A percentile compares a stretch with the other conserved stretches of the same genome.
phyloP scores from a whole-genome alignment of 2,329 filamentous ascomycete genomes.

The Blumeriella jaapii region DNA sequence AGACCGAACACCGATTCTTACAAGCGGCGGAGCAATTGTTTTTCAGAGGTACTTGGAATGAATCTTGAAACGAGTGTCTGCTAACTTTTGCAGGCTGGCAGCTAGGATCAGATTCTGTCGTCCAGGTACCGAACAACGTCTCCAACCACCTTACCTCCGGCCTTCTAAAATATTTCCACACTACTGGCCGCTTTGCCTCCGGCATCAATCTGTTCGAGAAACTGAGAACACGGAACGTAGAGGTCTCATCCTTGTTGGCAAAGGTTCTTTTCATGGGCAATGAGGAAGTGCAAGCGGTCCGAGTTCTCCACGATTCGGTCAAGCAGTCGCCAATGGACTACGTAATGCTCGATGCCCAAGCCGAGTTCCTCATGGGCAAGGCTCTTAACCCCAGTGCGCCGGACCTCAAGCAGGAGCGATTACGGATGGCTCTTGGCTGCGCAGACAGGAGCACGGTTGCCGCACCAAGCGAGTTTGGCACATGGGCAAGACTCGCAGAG shows the following conservation, averaged over 20 bases:
- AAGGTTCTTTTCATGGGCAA: constrained; percentile 90
- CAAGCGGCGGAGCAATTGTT: constrained; percentile 91
- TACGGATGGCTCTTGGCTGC: constrained; percentile 80
- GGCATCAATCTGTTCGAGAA: constrained; percentile 98
- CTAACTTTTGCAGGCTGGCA: constrained; percentile 60
- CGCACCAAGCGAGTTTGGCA: constrained; percentile 92
- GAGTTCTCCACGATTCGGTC: constrained; percentile 75
- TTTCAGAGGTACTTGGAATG: constrained; percentile 57
- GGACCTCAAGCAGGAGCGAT: constrained; percentile 50
- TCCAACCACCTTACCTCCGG: constrained; percentile 94
- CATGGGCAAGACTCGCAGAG: constrained; percentile 87
- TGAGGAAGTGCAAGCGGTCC: constrained; percentile 91
- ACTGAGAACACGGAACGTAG: constrained; percentile 76
- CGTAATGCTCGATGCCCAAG: constrained; percentile 87
- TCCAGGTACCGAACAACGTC: constrained; percentile 93
- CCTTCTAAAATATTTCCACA: constrained; percentile 86
- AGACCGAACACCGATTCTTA: constrained; percentile 91
- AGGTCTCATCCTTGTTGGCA: constrained; percentile 85
- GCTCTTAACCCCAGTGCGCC: constrained; percentile 44
- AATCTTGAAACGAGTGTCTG: neutral
- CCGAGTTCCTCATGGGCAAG: constrained; percentile 82
- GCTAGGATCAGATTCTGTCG: constrained; percentile 89
- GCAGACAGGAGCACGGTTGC: constrained; percentile 91
- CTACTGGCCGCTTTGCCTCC: constrained; percentile 85
- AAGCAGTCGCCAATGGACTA: constrained; percentile 96